These are phyloP conservation scores for Hypomyces rosellus DNA, from an alignment of 2,329 filamentous ascomycete genomes.

Conservation along the genomic window DNA sequence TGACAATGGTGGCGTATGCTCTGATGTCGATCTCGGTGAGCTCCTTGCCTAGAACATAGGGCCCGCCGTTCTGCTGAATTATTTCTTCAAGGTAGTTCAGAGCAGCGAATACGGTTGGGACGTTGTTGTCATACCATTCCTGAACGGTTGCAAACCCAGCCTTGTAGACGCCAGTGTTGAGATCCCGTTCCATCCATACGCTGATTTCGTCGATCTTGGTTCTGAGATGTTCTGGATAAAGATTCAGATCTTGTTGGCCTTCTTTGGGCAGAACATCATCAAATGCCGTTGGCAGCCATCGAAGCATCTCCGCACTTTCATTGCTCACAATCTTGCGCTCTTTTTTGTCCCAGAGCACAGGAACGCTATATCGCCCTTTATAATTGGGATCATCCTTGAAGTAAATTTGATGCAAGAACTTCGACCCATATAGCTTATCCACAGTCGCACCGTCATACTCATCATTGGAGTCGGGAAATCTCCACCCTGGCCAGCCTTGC, in stretches of 20 bases:
- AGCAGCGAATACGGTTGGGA: conserved; percentile 55
- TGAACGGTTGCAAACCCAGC: conserved; percentile 62
- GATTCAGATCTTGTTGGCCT: conserved; percentile 37
- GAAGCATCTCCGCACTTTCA: conserved; percentile 75
- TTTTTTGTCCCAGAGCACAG: conserved; percentile 64
- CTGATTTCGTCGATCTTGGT: conserved; percentile 57
- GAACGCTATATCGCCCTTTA: conserved; percentile 65
- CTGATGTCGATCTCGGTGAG: conserved; percentile 65
- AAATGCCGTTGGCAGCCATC: conserved; percentile 75
- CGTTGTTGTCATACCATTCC: conserved; percentile 56
- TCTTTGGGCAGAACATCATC: conserved; percentile 47
- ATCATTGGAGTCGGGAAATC: conserved; percentile 45
- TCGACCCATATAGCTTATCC: conserved; percentile 59
- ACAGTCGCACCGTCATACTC: conserved; percentile 54
- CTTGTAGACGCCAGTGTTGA: conserved; percentile 45
- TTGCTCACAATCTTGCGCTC: conserved; percentile 69
- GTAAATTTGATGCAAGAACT: conserved; percentile 64
- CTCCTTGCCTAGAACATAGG: conserved; percentile 56
- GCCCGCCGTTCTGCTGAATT: conserved; percentile 37
- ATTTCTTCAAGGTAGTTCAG: conserved; percentile 59
- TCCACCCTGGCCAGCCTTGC: conserved; percentile 58
- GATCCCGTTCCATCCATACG: conserved; percentile 55
- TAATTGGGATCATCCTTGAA: conserved; percentile 62
- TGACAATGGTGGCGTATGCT: conserved; percentile 57
- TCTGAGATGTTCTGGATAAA: conserved; percentile 48